Evolutionary conservation across 495 filamentous ascomycete species (phyloP).

Genomic region (Hypoxylon lenormandii): DNA sequence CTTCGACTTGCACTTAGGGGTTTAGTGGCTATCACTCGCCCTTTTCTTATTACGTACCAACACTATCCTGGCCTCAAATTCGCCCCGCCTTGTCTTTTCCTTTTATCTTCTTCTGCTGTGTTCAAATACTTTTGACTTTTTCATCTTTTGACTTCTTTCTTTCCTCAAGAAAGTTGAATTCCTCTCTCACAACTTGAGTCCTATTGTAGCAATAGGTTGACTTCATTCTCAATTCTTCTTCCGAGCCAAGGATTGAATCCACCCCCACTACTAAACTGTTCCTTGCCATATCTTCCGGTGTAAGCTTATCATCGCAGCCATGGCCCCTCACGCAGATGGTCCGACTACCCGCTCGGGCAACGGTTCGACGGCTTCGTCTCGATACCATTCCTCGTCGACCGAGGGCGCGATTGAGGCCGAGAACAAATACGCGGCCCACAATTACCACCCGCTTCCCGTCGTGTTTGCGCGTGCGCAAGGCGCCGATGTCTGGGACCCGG

Average conservation of each 20-base stretch:
- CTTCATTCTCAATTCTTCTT: slow-evolving; percentile 11
- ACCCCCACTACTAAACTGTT: slow-evolving; percentile 5
- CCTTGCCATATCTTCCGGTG: slow-evolving; percentile 2
- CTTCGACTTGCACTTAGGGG: slow-evolving; percentile 77
- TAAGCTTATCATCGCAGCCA: slow-evolving; percentile 47
- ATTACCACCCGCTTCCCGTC: slow-evolving; percentile 96
- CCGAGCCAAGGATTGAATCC: not conserved
- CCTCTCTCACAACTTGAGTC: not conserved
- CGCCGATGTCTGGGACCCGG: slow-evolving; percentile 93
- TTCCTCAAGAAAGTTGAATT: slow-evolving; percentile 10
- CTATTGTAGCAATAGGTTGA: slow-evolving; percentile 34
- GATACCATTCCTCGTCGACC: slow-evolving; percentile 85
- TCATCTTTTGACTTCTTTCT: slow-evolving; percentile 24
- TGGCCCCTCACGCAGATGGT: slow-evolving; percentile 70
- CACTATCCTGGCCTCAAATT: slow-evolving; percentile 31
- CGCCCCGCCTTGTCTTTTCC: slow-evolving; percentile 48
- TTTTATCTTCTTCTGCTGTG: slow-evolving; percentile 32
- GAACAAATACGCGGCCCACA: slow-evolving; percentile 89
- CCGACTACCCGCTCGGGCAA: slow-evolving; percentile 50
- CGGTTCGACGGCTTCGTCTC: slow-evolving; percentile 54
- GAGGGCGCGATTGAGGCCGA: slow-evolving; percentile 81
- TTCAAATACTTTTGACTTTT: slow-evolving; percentile 34
- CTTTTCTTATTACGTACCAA: slow-evolving; percentile 52
- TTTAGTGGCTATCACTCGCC: slow-evolving; percentile 58
- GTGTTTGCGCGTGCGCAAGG: slow-evolving; percentile 87